These are phyloP conservation scores for Plantago major DNA, from an alignment of 257 asterid species.

Conservation along the genomic window DNA sequence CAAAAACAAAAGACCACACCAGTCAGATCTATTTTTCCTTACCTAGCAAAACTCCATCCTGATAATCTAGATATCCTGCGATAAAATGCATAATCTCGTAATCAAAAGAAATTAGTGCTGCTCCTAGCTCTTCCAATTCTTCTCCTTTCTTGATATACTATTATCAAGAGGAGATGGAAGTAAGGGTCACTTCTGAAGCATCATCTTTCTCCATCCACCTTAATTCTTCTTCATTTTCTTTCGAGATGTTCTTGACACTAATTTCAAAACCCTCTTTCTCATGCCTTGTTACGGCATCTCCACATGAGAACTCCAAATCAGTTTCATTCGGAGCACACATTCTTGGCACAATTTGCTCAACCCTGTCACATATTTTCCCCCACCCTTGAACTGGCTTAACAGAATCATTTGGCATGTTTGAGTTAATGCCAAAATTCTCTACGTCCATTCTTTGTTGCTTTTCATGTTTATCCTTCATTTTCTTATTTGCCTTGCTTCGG, in stretches of 20 bases:
- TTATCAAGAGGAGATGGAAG: slow-evolving; percentile 21
- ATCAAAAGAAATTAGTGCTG: not conserved
- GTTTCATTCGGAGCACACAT: slow-evolving; percentile 22
- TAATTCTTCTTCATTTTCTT: slow-evolving; percentile 11
- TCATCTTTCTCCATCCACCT: slow-evolving; percentile 16
- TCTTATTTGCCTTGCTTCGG: slow-evolving; percentile 15
- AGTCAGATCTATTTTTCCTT: not conserved
- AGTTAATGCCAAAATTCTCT: slow-evolving; percentile 14
- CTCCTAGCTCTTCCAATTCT: slow-evolving; percentile 3
- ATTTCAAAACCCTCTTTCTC: slow-evolving; percentile 6
- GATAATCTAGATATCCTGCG: slow-evolving; percentile 10
- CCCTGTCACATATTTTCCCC: slow-evolving; percentile 13
- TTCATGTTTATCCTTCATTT: slow-evolving; percentile 20
- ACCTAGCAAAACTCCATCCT: not conserved
- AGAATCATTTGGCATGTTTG: slow-evolving; percentile 17
- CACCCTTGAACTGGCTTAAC: slow-evolving; percentile 16
- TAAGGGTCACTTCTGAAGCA: slow-evolving; percentile 19
- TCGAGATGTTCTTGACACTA: slow-evolving; percentile 11
- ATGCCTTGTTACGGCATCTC: slow-evolving; percentile 17
- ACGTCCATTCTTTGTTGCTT: slow-evolving; percentile 18
- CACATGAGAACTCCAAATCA: slow-evolving; percentile 19
- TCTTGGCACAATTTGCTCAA: slow-evolving; percentile 15
- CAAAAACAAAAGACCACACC: slow-evolving; percentile 2
- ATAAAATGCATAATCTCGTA: slow-evolving; percentile 1
- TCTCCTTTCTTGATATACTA: slow-evolving; percentile 11